Base-by-base conservation (phyloP, 441 rosid species). In the Pelargonium exstipulatum region DNA sequence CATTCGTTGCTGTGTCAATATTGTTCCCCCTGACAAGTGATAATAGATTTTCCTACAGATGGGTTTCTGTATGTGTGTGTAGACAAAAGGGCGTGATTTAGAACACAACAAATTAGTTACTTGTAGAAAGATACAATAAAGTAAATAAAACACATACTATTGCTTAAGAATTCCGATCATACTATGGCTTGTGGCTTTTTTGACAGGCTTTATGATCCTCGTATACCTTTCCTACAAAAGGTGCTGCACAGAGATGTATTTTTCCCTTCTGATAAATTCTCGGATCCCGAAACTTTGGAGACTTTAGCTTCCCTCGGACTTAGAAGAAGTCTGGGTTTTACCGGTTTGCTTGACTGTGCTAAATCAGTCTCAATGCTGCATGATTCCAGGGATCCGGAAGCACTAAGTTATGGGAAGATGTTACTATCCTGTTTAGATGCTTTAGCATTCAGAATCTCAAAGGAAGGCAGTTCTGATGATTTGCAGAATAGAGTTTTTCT, bases 161-260 rank as follows among this genome's bases (percentile, higher is more conserved):
- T 24, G 26, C 26, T 24, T 24, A 24, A 24, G 32, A 68, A 48
- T 65, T 40, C 14, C n/a, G 64, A 67, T 61, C 51, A 37, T 66
- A 9, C 17, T 62, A 68, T 69, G 64, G 49, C 66, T 65, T 57
- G 49, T 65, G 68, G 16, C 69, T 61, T 79, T 35, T 76, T 82
- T 83, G 77, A 60, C 95, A 95, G 99, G 88, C 92, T 95, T 64
- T 95, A 95, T 67, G 99, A 95, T 85, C 99, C 99, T 77, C 95
- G 95, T 35, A 79, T 89, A 72, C 87, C 88, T 81, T 91, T 80
- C 79, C 86, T 89, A 66, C 82, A 71, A 29, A 84, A 83, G 75
- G 61, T 92, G 81, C 95, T 95, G 62, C 90, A 89, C 69, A 77
- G 74, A 79, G 90, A 87, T 77, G 86, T 78, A 20, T 95, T 86